A percentile compares a stretch with the other conserved stretches of the same genome.
Evolutionary conservation across 768 basidiomycete species (phyloP).

Genomic region (Rhodotorula paludigena): DNA sequence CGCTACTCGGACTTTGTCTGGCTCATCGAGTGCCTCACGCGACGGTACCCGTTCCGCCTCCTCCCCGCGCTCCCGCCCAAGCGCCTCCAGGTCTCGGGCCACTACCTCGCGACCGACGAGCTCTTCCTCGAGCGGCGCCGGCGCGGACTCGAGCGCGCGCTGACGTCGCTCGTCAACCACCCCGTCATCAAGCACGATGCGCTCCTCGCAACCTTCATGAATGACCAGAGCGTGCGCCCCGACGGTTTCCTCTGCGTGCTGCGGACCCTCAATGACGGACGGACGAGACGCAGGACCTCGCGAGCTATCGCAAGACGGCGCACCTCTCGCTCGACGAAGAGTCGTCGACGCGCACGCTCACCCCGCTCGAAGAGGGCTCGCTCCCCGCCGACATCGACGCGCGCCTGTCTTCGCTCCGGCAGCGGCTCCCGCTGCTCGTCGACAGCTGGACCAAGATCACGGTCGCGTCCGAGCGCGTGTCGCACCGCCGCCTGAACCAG

Average conservation of each 20-base stretch:
- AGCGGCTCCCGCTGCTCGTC: slow-evolving; percentile 56
- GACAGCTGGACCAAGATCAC: slow-evolving; percentile 91
- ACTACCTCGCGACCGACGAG: slow-evolving; percentile 63
- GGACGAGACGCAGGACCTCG: slow-evolving; percentile 59
- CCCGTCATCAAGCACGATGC: slow-evolving; percentile 63
- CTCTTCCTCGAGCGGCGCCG: slow-evolving; percentile 85
- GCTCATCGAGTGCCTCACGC: slow-evolving; percentile 76
- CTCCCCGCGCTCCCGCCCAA: slow-evolving; percentile 85
- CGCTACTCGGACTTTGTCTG: slow-evolving; percentile 92
- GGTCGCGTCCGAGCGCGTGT: slow-evolving; percentile 74
- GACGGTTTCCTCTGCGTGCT: neutral
- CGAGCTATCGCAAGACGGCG: slow-evolving; percentile 77
- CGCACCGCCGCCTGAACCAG: slow-evolving; percentile 85
- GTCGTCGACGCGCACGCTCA: slow-evolving; percentile 52
- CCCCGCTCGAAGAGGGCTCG: slow-evolving; percentile 62
- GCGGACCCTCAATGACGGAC: neutral
- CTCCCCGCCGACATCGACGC: slow-evolving; percentile 90
- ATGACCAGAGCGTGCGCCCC: slow-evolving; percentile 18
- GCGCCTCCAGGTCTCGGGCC: slow-evolving; percentile 59
- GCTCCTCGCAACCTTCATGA: slow-evolving; percentile 33
- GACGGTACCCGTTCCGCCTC: slow-evolving; percentile 89
- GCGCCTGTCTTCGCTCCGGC: slow-evolving; percentile 62
- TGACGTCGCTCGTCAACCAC: slow-evolving; percentile 84
- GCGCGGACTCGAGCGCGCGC: slow-evolving; percentile 58
- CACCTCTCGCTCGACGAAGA: slow-evolving; percentile 70